Conservation (phyloP, 306 rosid genomes). For the Citrullus colocynthis region DNA sequence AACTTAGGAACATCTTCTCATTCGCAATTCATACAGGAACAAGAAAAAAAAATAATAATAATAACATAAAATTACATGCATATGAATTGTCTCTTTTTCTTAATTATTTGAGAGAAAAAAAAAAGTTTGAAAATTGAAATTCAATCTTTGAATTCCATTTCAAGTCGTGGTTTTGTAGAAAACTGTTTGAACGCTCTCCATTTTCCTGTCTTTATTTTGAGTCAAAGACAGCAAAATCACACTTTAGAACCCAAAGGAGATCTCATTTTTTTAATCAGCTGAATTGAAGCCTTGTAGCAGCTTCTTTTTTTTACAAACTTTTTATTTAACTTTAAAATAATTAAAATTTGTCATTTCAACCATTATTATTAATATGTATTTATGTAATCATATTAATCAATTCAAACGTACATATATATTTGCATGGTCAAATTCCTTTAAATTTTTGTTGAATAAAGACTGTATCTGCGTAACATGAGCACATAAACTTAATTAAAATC, state of each 20-base stretch:
- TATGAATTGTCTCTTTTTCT: not conserved
- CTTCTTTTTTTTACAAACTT: not conserved
- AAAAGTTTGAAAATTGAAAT: not conserved
- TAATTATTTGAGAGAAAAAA: not conserved
- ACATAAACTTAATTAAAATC: not conserved
- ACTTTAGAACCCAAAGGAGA: not conserved
- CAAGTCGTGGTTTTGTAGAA: not conserved
- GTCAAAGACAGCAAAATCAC: not conserved
- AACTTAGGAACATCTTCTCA: conserved; percentile 1
- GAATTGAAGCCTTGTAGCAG: not conserved
- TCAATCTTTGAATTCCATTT: conserved; percentile 1
- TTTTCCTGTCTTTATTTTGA: not conserved
- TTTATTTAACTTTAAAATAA: not conserved
- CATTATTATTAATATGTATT: not conserved
- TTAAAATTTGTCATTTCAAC: not conserved
- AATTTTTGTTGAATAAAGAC: not conserved
- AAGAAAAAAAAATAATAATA: not conserved
- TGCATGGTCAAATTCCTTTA: not conserved
- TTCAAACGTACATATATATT: too few species aligned
- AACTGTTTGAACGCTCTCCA: not conserved
- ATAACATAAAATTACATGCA: not conserved
- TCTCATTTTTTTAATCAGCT: not conserved
- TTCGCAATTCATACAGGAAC: not conserved
- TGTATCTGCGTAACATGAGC: not conserved
- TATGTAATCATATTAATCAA: too few species aligned